Conservation (phyloP, 768 basidiomycete genomes). For the Termitomyces sp. region DNA sequence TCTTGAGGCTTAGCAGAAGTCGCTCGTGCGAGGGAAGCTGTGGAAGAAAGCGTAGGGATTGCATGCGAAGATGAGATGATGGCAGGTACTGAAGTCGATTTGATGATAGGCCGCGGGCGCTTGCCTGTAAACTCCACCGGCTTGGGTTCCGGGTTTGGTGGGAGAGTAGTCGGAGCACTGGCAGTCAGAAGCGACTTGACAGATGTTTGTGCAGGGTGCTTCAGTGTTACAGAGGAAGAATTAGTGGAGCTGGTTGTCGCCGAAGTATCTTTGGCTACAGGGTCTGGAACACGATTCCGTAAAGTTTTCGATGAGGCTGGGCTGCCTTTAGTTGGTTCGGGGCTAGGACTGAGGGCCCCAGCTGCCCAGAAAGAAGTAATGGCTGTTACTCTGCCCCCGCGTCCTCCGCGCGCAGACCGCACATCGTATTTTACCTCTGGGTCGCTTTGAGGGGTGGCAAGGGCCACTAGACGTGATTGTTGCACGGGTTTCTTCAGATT, state of each 20-base stretch:
- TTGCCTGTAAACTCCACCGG: slow-evolving; percentile 16
- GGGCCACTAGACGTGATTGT: slow-evolving; percentile 22
- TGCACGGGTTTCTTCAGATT: slow-evolving; percentile 12
- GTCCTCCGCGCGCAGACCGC: slow-evolving; percentile 73
- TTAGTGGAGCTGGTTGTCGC: neutral
- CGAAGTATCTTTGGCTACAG: neutral
- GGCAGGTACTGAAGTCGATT: slow-evolving; percentile 67
- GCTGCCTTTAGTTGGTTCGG: neutral
- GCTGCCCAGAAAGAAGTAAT: slow-evolving; percentile 75
- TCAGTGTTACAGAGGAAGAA: slow-evolving; percentile 3
- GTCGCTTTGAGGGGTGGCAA: slow-evolving; percentile 32
- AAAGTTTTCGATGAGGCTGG: slow-evolving; percentile 1
- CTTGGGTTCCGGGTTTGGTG: slow-evolving; percentile 11
- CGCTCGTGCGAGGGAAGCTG: slow-evolving; percentile 68
- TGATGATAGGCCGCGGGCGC: slow-evolving; percentile 38
- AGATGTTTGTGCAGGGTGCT: neutral
- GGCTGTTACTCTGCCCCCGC: slow-evolving; percentile 69
- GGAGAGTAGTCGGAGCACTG: slow-evolving; percentile 7
- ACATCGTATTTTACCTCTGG: slow-evolving; percentile 66
- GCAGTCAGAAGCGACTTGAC: slow-evolving; percentile 4
- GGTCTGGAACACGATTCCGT: neutral
- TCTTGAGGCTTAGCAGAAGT: slow-evolving; percentile 16
- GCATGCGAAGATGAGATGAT: slow-evolving; percentile 70
- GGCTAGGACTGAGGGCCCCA: slow-evolving; percentile 25
- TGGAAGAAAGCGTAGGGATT: slow-evolving; percentile 67